Conservation (phyloP, 345 rosid genomes). For the Eucalyptus cloeziana region DNA sequence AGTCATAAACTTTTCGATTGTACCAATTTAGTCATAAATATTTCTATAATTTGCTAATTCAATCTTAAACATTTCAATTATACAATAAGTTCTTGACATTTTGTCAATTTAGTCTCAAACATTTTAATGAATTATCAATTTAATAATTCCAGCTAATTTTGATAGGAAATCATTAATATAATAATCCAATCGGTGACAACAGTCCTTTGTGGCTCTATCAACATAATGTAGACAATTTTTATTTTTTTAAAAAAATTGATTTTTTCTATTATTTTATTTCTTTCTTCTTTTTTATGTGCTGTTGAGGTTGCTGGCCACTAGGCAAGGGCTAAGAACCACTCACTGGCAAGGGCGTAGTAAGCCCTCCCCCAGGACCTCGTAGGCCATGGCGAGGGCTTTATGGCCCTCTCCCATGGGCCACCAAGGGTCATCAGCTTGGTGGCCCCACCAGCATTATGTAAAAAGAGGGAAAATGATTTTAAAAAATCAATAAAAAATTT, state of each 20-base stretch:
- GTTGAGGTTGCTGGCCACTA: rapidly evolving
- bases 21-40: too few relatives aligned
- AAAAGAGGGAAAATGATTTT: too few relatives aligned
- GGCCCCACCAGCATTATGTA: background rate
- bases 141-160: background rate
- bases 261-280: too few relatives aligned
- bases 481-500: too few relatives aligned
- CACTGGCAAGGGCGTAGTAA: rapidly evolving
- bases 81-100: too few relatives aligned
- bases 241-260: too few relatives aligned
- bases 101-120: background rate
- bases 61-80: background rate
- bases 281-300: background rate
- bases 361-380: background rate
- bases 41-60: too few relatives aligned
- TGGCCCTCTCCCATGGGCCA: background rate
- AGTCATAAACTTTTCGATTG: too few relatives aligned
- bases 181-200: rapidly evolving
- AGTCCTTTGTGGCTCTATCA: background rate
- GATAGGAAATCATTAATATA: too few relatives aligned
- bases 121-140: too few relatives aligned
- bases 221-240: rapidly evolving
- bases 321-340: background rate
- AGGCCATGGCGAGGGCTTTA: background rate
- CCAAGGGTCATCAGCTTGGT: rapidly evolving